Evolutionary conservation across 345 rosid genomes (phyloP), one percentile per base, ranked within the genome.

Genomic region (Erysimum cheiranthoides): DNA sequence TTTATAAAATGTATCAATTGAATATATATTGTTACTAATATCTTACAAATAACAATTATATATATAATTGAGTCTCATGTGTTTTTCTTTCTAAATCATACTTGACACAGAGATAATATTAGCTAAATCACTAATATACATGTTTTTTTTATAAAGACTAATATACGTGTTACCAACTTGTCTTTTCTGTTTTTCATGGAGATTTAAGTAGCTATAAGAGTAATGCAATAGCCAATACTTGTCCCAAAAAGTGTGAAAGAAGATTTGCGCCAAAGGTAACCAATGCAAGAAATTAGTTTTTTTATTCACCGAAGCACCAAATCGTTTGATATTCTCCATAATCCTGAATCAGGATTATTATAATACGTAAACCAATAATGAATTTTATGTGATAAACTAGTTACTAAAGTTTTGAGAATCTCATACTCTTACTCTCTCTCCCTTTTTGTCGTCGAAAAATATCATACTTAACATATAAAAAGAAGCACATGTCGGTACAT

Each of bases 401-500:
- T 34, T 60, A 31, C 5, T 12, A 12, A 40, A 53, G 28, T 64
- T 32, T 31, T 6, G 54, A 63, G 62, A 72, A 72, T 61, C 76
- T 61, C 34, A 50, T 59, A 71, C 67, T 56, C n/a, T n/a, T 59
- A 71, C 67, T 45, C 49, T 21, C 68, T 36, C 25, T 50, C 61
- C 35, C 12, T 2, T 27, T 2, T 18, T 12, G 43, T 42, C 32
- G 32, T 70, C 49, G 21, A 14, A 60, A 39, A 39, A 38, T 73
- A 42, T 40, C 32, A 50, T n/a, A 62, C 21, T 61, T 61, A 6
- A 52, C 36, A 68, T 21, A 63, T 35, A 4, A 53, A 30, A 32
- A 31, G 32, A 45, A 32, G 3, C 18, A 61, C 57, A 60, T 69
- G 79, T 76, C 53, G 70, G 70, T 61, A 76, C 74, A 58, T 12